Percentiles rank a stretch among this genome's conserved stretches.
Conservation (phyloP, 2,329 filamentous ascomycete genomes). For the Calonectria ilicicola region DNA sequence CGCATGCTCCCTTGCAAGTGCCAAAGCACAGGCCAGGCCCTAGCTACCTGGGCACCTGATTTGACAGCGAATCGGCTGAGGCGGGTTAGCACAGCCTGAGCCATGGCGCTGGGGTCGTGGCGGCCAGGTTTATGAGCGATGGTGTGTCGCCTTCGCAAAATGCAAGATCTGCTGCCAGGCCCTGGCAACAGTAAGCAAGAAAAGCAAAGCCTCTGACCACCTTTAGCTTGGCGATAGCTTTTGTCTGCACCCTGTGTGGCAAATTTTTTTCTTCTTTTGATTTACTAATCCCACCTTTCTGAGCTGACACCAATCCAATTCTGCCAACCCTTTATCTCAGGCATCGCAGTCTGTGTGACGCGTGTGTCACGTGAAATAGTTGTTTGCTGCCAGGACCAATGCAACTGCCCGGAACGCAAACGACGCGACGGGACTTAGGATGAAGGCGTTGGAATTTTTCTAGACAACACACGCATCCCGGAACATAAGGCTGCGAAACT, state of each 20-base stretch:
- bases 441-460: not conserved
- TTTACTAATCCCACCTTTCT: not conserved
- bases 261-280: not conserved
- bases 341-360: not conserved
- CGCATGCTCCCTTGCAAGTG: not conserved
- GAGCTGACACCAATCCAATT: too few relatives aligned
- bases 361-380: not conserved
- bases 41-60: not conserved
- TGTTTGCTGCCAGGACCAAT: not conserved
- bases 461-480: not conserved
- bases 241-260: not conserved
- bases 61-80: not conserved
- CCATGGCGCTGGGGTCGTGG: not conserved
- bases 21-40: not conserved
- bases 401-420: conserved; percentile 3
- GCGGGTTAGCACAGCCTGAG: not conserved
- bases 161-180: not conserved
- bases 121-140: not conserved
- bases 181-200: not conserved
- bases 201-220: not conserved
- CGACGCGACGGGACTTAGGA: not conserved
- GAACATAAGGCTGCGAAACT: not conserved
- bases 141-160: not conserved
- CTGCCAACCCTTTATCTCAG: not conserved
- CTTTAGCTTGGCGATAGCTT: not conserved